phyloP scores from a whole-genome alignment of 129 eudicot genomes.

The Mikania micrantha region DNA sequence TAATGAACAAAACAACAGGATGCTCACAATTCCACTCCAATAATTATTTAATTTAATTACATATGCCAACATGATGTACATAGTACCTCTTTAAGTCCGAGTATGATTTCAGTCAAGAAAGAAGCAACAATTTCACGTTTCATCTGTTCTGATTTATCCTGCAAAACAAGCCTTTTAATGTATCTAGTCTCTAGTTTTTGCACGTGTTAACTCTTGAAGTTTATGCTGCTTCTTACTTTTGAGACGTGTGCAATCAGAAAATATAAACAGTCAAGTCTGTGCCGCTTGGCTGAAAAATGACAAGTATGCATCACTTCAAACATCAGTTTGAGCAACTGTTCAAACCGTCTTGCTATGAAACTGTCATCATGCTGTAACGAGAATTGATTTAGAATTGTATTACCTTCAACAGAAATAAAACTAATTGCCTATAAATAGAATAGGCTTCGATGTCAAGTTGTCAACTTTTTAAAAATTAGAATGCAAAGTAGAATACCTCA shows the following conservation, averaged over 20 bases:
- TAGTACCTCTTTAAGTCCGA: conserved; percentile 89
- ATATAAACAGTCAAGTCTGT: conserved; percentile 83
- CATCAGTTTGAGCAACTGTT: conserved; percentile 64
- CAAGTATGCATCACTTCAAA: conserved; percentile 78
- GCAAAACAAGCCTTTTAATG: conserved; percentile 3
- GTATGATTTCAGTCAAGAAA: conserved; percentile 83
- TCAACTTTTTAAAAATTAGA: neutral
- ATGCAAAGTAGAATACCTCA: conserved; percentile 38
- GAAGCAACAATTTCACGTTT: conserved; percentile 54
- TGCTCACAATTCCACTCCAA: neutral
- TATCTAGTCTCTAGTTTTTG: neutral
- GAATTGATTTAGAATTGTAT: neutral
- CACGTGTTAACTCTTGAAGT: neutral
- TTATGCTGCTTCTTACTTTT: conserved; percentile 42
- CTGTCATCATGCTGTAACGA: conserved; percentile 57
- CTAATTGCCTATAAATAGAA: neutral
- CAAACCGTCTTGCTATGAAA: conserved; percentile 64
- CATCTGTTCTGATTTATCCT: conserved; percentile 62
- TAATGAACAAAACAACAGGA: neutral
- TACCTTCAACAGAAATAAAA: too few species aligned
- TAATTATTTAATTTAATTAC: neutral
- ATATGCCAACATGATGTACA: conserved; percentile 6
- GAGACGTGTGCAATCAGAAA: conserved; percentile 58
- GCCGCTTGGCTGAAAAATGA: conserved; percentile 89
- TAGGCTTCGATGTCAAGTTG: neutral